Percentiles rank a stretch among this genome's conserved stretches.
Conservation (phyloP, 495 filamentous ascomycete genomes). For the Aspergillus funiculosus region DNA sequence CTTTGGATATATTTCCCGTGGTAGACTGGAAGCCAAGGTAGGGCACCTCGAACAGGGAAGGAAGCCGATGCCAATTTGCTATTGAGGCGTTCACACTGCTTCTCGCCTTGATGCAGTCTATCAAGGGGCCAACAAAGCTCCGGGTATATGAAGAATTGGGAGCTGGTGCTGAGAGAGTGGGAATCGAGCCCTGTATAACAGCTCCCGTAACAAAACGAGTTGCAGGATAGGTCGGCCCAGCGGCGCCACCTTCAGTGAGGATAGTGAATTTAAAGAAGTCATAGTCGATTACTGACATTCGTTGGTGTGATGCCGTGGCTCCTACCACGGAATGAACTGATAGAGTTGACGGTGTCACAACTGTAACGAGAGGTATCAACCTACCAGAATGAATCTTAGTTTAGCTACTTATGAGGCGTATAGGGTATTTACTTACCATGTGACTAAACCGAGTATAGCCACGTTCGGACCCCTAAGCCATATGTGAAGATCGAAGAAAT, state of each 20-base stretch:
- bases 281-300: background rate
- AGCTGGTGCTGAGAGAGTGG: background rate
- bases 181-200: background rate
- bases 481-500: constrained; percentile 3
- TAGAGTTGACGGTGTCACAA: background rate
- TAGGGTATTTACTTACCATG: background rate
- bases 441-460: constrained; percentile 1
- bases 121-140: background rate
- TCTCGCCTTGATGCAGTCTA: background rate
- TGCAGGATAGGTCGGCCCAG: background rate
- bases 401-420: background rate
- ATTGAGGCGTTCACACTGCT: constrained; percentile 1
- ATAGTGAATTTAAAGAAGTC: background rate
- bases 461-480: constrained; percentile 7
- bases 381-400: background rate
- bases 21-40: background rate
- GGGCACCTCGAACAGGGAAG: too few relatives aligned
- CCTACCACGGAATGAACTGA: background rate
- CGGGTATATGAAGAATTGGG: constrained; percentile 4
- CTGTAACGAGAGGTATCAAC: constrained; percentile 3
- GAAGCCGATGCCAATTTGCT: too few relatives aligned
- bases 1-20: background rate
- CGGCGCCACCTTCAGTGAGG: background rate
- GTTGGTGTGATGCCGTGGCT: background rate
- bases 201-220: background rate